Conservation (phyloP, 2,329 filamentous ascomycete genomes). For the Trichoderma aggressivum region DNA sequence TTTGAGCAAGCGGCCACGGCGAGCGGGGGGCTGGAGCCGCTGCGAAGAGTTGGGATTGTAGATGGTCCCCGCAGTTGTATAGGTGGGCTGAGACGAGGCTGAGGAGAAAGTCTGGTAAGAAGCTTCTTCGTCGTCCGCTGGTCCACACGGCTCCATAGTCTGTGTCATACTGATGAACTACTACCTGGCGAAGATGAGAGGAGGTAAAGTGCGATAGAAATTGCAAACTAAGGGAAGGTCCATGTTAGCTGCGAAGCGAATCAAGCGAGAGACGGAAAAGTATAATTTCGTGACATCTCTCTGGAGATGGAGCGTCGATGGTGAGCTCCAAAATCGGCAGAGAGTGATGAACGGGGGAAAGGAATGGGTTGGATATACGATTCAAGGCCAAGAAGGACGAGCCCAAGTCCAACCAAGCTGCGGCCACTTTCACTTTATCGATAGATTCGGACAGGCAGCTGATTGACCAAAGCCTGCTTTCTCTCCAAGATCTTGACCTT, state of each 20-base stretch:
- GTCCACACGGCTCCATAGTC: constrained; percentile 22
- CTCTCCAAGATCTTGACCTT: background rate
- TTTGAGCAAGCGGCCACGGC: constrained; percentile 48
- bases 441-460: background rate
- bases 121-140: constrained; percentile 33
- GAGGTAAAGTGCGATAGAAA: background rate
- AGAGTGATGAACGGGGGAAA: background rate
- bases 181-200: background rate
- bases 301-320: background rate
- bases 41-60: constrained; percentile 47
- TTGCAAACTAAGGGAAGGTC: constrained; percentile 26
- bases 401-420: background rate
- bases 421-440: background rate
- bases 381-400: background rate
- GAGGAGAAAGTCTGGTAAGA: constrained; percentile 26
- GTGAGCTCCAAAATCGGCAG: background rate
- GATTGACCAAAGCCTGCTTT: background rate
- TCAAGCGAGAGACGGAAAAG: background rate
- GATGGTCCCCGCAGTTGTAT: constrained; percentile 56
- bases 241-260: constrained; percentile 27
- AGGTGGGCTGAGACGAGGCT: constrained; percentile 38
- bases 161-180: constrained; percentile 20
- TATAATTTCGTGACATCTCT: background rate
- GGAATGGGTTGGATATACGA: background rate
- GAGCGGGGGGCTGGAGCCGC: constrained; percentile 49